Conservation (phyloP, 192 early-diverging fungal genomes). For the Coemansia reversa region DNA sequence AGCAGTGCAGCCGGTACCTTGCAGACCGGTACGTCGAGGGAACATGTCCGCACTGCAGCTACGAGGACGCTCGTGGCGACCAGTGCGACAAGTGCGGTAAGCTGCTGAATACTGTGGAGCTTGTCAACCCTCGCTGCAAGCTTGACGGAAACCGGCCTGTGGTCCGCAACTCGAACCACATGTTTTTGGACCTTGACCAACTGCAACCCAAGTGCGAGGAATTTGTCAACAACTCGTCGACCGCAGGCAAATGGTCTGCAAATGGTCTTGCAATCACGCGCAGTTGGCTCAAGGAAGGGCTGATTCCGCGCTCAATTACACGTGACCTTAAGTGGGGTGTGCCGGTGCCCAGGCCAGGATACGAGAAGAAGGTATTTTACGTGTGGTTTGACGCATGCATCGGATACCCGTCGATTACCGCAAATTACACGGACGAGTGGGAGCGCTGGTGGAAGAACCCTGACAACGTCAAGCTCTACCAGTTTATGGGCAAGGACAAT, state of each 20-base stretch:
- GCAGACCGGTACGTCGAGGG: constrained; percentile 99
- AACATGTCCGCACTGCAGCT: constrained; percentile 85
- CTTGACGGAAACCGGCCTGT: constrained; percentile 80
- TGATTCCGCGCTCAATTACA: constrained; percentile 92
- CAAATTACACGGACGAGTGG: constrained; percentile 92
- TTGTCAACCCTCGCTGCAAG: constrained; percentile 94
- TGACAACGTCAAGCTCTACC: constrained; percentile 90
- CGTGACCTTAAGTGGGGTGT: constrained; percentile 99
- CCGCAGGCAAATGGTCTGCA: constrained; percentile 80
- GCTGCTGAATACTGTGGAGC: constrained; percentile 87
- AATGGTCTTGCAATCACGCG: constrained; percentile 89
- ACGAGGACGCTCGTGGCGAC: constrained; percentile 94
- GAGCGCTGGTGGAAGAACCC: constrained; percentile 99
- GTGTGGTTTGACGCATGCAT: constrained; percentile 99
- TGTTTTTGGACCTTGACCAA: constrained; percentile 84
- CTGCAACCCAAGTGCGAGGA: constrained; percentile 73
- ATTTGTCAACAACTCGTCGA: constrained; percentile 70
- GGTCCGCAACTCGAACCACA: constrained; percentile 78
- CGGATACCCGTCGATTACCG: constrained; percentile 97
- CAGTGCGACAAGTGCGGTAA: constrained; percentile 96
- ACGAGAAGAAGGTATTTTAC: constrained; percentile 94
- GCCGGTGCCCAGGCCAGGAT: constrained; percentile 82
- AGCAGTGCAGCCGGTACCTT: constrained; percentile 82
- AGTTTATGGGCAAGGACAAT: constrained; percentile 99
- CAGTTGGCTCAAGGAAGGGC: constrained; percentile 92